Base-by-base conservation (phyloP, 192 early-diverging fungal species). In the Dissophora globulifera region DNA sequence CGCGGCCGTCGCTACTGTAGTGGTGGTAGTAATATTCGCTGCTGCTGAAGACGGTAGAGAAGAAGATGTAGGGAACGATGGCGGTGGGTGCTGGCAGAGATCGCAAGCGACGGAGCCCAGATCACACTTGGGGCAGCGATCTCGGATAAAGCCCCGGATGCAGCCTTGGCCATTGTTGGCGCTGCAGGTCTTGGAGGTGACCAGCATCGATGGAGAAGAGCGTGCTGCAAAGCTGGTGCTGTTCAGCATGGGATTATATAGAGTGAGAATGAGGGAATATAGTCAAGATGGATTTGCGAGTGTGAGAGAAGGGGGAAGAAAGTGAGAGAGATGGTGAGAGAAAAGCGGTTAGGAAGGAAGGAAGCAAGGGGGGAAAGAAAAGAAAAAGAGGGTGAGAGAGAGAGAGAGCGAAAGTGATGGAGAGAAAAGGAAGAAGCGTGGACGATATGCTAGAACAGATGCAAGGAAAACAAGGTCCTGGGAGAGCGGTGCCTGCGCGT, bases 71-170 rank as follows among this genome's bases (percentile, higher is more conserved):
- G n/a, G n/a, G n/a, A n/a, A n/a, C n/a, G n/a, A n/a, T n/a, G n/a
- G n/a, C n/a, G n/a, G 51, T 16, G 26, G 42, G 40, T 8, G 50
- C 31, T 45, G 40, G 48, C 65, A 67, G 47, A 58, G 48, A 22
- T 49, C 23, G 48, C 65, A 67, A 16, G 33, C 33, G 27, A 56
- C 23, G 6, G 65, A 57, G 13, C 65, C 65, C 47, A 67, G 13
- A 26, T 41, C 43, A 19, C 65, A 67, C 25, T 58, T 67, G 13
- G 38, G 53, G 47, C 65, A 67, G 8, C 65, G 65, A 20, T 67
- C 55, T 20, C 65, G 43, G 45, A 67, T 38, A 51, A 67, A 67
- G 46, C 65, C 65, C n/a, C 65, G 54, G 31, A 33, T 15, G 26
- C 65, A 67, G 16, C 29, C 47, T 30, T 26, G 65, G 47, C 33